phyloP scores from a whole-genome alignment of 495 filamentous ascomycete species.

The Neurospora africana region DNA sequence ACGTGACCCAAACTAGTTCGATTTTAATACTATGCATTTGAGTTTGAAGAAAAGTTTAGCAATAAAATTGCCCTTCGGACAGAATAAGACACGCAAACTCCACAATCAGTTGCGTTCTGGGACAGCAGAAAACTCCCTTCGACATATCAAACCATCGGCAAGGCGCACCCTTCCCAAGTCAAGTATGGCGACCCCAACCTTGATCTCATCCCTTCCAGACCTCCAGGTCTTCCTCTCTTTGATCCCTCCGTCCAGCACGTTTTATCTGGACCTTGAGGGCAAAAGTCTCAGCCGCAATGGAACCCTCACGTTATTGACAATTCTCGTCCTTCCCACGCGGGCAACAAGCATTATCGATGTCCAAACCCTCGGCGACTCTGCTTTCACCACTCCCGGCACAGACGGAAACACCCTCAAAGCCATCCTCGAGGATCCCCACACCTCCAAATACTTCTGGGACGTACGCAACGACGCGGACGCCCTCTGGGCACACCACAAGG shows the following conservation, averaged over 20 bases:
- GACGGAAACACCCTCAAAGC: constrained; percentile 30
- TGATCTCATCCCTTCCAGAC: not conserved
- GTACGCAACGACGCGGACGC: constrained; percentile 49
- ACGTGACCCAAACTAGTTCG: not conserved
- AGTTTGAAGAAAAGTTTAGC: not conserved
- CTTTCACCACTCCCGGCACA: constrained; percentile 30
- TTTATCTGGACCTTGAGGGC: constrained; percentile 50
- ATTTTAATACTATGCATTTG: not conserved
- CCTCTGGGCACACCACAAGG: constrained; percentile 33
- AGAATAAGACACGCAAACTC: not conserved
- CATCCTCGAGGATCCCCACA: constrained; percentile 37
- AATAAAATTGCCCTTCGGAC: not conserved
- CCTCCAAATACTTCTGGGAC: constrained; percentile 46
- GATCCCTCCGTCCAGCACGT: constrained; percentile 5
- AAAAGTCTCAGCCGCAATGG: constrained; percentile 37
- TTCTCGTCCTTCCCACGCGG: constrained; percentile 15
- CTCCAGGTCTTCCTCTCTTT: not conserved
- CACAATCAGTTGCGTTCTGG: not conserved
- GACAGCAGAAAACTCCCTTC: not conserved
- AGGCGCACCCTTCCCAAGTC: not conserved
- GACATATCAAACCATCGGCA: not conserved
- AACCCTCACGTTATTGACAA: constrained; percentile 39
- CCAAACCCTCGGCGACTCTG: constrained; percentile 27
- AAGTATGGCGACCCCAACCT: not conserved
- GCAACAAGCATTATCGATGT: constrained; percentile 41